These are phyloP conservation scores for Cyathus striatus DNA, from an alignment of 768 basidiomycete species.

Conservation along the genomic window DNA sequence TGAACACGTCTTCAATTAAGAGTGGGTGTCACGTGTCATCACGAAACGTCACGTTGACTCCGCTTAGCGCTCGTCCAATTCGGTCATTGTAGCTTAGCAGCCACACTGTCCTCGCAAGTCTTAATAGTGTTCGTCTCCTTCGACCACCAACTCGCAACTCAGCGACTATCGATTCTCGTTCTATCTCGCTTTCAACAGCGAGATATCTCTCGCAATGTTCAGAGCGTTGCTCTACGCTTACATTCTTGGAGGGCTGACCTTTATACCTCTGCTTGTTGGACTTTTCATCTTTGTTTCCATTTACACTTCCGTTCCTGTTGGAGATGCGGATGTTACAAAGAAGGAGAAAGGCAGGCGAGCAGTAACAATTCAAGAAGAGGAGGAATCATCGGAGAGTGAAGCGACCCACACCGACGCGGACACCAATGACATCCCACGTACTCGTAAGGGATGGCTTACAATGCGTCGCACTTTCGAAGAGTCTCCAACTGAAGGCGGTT, in stretches of 20 bases:
- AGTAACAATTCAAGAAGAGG: slow-evolving; percentile 16
- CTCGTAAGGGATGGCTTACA: slow-evolving; percentile 80
- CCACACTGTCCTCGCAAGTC: no score
- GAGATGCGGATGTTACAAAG: slow-evolving; percentile 44
- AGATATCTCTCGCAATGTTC: slow-evolving; percentile 43
- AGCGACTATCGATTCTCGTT: no score
- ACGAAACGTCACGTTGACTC: no score
- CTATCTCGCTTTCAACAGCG: not conserved
- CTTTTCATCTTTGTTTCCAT: slow-evolving; percentile 53
- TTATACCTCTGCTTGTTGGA: slow-evolving; percentile 73
- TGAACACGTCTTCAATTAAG: no score
- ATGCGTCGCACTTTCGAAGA: slow-evolving; percentile 79
- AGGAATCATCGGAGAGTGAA: slow-evolving; percentile 18
- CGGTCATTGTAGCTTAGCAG: no score
- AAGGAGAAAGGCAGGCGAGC: slow-evolving; percentile 26
- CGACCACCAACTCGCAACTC: no score
- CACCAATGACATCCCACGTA: slow-evolving; percentile 53
- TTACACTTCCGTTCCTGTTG: slow-evolving; percentile 85
- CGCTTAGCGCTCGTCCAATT: no score
- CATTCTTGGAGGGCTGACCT: slow-evolving; percentile 85
- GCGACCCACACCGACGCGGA: slow-evolving; percentile 21
- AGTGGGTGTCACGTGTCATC: no score
- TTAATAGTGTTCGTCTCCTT: no score
- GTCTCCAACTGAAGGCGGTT: slow-evolving; percentile 53
- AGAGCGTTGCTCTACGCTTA: slow-evolving; percentile 78